Evolutionary conservation across 768 basidiomycete genomes (phyloP).

Genomic region (Auricularia sp.): DNA sequence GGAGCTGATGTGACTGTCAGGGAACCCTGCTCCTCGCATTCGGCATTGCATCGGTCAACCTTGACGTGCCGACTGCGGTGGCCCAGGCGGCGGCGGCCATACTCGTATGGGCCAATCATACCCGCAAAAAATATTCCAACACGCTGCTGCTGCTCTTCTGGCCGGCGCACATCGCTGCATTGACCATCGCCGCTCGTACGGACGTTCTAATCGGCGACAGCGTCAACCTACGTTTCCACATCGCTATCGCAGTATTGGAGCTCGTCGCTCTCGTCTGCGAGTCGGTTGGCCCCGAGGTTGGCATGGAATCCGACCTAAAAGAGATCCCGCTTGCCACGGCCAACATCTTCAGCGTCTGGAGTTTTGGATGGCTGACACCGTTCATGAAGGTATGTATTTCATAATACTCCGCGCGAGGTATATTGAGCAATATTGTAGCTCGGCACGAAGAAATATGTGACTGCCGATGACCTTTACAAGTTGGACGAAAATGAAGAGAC

Average conservation of each 20-base stretch:
- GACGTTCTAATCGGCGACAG: conserved; percentile 21
- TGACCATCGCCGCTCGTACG: conserved; percentile 55
- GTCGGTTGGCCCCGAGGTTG: conserved; percentile 52
- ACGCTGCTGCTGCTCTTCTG: conserved; percentile 71
- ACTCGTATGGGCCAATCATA: conserved; percentile 61
- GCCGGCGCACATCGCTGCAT: conserved; percentile 48
- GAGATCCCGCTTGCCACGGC: conserved; percentile 72
- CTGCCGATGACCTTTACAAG: conserved; percentile 77
- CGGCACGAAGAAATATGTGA: conserved; percentile 55
- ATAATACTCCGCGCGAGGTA: background rate
- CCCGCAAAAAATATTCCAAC: conserved; percentile 58
- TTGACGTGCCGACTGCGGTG: conserved; percentile 24
- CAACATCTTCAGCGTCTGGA: conserved; percentile 76
- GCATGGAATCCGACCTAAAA: conserved; percentile 8
- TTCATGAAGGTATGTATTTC: conserved; percentile 38
- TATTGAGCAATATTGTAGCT: conserved; percentile 20
- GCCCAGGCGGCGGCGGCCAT: conserved; percentile 37
- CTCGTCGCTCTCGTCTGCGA: conserved; percentile 51
- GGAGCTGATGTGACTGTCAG: background rate
- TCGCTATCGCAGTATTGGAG: conserved; percentile 30
- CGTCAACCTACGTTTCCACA: conserved; percentile 32
- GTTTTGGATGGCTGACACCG: conserved; percentile 79
- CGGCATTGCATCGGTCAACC: conserved; percentile 34
- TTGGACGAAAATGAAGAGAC: conserved; percentile 62
- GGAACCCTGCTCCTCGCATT: conserved; percentile 24